Evolutionary conservation across 2,329 filamentous ascomycete species (phyloP), one percentile per base, ranked within the genome.

Genomic region (Beauveria medogensis): DNA sequence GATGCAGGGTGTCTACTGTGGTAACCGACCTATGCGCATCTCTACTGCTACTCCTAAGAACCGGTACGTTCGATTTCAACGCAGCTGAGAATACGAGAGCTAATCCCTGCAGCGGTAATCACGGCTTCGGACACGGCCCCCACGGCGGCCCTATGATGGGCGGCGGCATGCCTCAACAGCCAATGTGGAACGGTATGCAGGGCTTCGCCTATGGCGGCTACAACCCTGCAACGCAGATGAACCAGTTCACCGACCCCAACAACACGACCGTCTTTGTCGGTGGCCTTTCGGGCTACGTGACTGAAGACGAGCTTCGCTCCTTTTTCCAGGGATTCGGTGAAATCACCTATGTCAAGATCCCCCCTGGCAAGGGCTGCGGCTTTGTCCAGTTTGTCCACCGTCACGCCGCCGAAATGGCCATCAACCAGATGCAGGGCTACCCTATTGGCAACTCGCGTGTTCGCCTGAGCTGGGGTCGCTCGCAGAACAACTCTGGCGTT

Each of bases 381-480:
- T 99, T 99, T 73, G 94, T 99, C 63, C 94, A 99, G 77, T 99
- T 99, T 69, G 94, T 99, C 61, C 94, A 99, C 80, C 92, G 94
- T 67, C 94, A 99, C 71, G 94, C 94, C 58, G 94, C 94, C 16
- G 94, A 99, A 80, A 99, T 99, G 94, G 94, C 94, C 68, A 99
- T 99, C 84, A 99, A 99, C 80, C 94, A 99, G 79, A 99, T 99
- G 94, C 94, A 99, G 78, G 94, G 94, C 64, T 99, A 99, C 74
- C 94, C 94, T 26, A 99, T 99, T 70, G 94, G 94, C 60, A 99
- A 99, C 82, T 97, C 93, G 52, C 92, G 94, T 67, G 94, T 99
- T 63, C 92, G 94, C 70, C 84, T 99, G 67, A 96, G 91, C 74
- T 99, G 94, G 94, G 94, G 94, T 65, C 90, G 94, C 66, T 95